A percentile compares a stretch with the other conserved stretches of the same genome.
Evolutionary conservation across 371 early-diverging fungal species (phyloP).

Genomic region (Parasitella parasitica): DNA sequence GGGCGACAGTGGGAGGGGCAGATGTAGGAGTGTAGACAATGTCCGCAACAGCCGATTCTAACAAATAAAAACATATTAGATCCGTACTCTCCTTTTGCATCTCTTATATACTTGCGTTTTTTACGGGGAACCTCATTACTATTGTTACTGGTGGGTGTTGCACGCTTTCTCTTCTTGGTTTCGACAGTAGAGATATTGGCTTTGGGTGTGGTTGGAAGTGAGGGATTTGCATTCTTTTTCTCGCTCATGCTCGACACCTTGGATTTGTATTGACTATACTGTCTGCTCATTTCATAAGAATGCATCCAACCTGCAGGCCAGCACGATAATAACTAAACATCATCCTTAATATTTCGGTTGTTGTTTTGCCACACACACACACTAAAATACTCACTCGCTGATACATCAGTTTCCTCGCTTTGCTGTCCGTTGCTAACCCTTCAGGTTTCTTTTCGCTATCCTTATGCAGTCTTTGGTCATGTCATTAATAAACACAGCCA

Average conservation of each 20-base stretch:
- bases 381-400: constrained; percentile 44
- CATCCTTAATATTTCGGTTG: too few species aligned
- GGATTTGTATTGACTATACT: constrained; percentile 53
- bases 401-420: constrained; percentile 54
- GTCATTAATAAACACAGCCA: neutral
- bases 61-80: neutral
- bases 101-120: constrained; percentile 1
- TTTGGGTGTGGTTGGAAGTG: neutral
- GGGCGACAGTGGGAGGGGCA: neutral
- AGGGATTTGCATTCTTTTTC: neutral
- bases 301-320: constrained; percentile 60
- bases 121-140: constrained; percentile 5
- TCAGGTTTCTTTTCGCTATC: constrained; percentile 8
- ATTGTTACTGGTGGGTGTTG: neutral
- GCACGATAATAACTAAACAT: constrained; percentile 43
- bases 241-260: constrained; percentile 7
- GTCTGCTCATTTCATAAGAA: constrained; percentile 55
- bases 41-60: neutral
- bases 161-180: neutral
- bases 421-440: constrained; percentile 30
- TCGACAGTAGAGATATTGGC: neutral
- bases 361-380: too few species aligned
- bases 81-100: neutral
- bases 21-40: neutral
- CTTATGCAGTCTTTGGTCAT: constrained; percentile 2